Base-by-base conservation (phyloP, 1,284 basidiomycete genomes). In the Termitomyces sp. region DNA sequence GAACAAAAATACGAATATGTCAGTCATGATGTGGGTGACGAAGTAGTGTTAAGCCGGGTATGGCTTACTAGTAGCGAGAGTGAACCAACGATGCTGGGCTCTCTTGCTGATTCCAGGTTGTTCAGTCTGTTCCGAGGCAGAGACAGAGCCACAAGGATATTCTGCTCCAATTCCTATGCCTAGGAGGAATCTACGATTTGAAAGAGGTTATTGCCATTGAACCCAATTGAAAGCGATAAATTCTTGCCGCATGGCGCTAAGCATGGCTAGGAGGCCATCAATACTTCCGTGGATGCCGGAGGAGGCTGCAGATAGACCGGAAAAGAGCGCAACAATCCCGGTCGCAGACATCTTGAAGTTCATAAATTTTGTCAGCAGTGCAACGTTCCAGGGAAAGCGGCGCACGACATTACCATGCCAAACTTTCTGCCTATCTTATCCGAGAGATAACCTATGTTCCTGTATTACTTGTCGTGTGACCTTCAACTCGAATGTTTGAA, bases 101-200 rank as follows among this genome's bases (percentile, higher is more conserved):
- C 82, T 83, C 71, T 90, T 92, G 61, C 72, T 78, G 64, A 96
- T 86, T 2, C 80, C 83, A 19, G 80, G 74, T 64, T 92, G 88
- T 69, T 96, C 94, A 0, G 92, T 92, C 66, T 92, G 90, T 67
- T 97, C 94, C 1, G 90, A 89, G 2, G 89, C 88, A 21, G 93
- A 92, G n/a, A 97, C 93, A 2, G 87, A 90, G 6, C 94, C 94
- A 58, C 88, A 90, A 5, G 93, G 94, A 62, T 97, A 96, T 68
- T 95, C 34, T 36, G 34, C 34, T 36, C 34, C 34, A n/a, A 36
- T 36, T 36, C 34, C 34, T 36, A 36, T 36, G 45, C 90, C 92
- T 52, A 92, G 76, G 8, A 94, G 69, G 74, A 93, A 90, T 31
- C 86, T 88, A 57, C 10, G 52, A 30, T 17, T 19, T 50, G 5